Evolutionary conservation across 2,329 filamentous ascomycete genomes (phyloP), one percentile per base, ranked within the genome.

Genomic region (Samsoniella hepiali): DNA sequence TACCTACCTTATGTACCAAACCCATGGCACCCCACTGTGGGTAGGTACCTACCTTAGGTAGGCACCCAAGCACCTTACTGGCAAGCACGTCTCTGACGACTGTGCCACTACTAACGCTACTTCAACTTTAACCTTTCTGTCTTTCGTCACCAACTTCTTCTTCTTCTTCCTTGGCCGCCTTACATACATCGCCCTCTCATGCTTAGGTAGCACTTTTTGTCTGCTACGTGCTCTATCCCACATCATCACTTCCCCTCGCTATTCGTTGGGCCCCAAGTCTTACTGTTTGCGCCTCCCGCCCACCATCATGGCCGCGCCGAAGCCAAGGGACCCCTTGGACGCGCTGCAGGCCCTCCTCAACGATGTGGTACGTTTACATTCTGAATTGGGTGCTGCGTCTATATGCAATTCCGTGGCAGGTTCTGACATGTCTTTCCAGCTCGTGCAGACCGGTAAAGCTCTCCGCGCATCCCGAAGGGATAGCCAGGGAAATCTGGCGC

Each of bases 381-480:
- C 32, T 8, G 9, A 22, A 38, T 10, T 13, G 38, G 57, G 57
- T 55, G 22, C 31, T 50, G 1, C 9, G 34, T 53, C 13, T 22
- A 42, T 38, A 58, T 45, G 9, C n/a, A 45, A 38, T 29, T 13
- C 29, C 11, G 22, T n/a, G 40, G 64, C 36, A 59, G 67, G 66
- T 22, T 67, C 55, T 11, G 15, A 60, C 58, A 56, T 47, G 32
- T 44, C 10, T 32, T 47, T 36, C 40, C 45, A 88, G 85, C 79
- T 87, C 32, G 77, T 88, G 15, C 82, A 87, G 71, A 84, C 82
- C 2, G 84, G 84, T 17, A 88, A 84, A 70, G 82, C 83, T 22
- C 74, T 87, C 11, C 82, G 78, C 56, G 74, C 79, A 1, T 79
- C 79, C 44, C 74, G 76, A 36, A 80, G 78, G 67, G 80, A 84